phyloP scores from a whole-genome alignment of 2,329 filamentous ascomycete species.

The Verticillium zaregamsianum region DNA sequence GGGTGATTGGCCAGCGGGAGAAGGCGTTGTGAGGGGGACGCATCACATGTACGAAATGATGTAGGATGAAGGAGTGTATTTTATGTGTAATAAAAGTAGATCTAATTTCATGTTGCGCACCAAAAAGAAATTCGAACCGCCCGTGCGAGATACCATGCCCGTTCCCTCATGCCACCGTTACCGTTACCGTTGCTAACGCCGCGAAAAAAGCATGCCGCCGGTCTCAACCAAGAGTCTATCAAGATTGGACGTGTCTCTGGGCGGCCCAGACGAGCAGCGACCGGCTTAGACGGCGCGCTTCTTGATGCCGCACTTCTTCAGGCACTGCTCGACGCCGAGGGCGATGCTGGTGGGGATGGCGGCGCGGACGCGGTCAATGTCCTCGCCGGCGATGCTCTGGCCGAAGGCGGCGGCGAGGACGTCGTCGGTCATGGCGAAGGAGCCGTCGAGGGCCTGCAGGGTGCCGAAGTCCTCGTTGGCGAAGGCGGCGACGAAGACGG shows the following conservation, averaged over 20 bases:
- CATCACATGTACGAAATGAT: background rate
- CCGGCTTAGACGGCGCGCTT: constrained; percentile 34
- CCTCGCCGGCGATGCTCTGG: constrained; percentile 38
- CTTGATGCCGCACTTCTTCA: constrained; percentile 39
- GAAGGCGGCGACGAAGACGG: constrained; percentile 47
- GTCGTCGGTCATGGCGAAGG: constrained; percentile 41
- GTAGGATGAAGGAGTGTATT: background rate
- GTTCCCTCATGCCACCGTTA: background rate
- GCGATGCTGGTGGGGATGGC: constrained; percentile 45
- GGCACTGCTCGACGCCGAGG: constrained; percentile 32
- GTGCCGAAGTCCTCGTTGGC: constrained; percentile 46
- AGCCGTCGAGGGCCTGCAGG: constrained; percentile 45
- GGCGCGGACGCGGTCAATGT: constrained; percentile 38
- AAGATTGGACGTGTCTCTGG: too few relatives aligned
- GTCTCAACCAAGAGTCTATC: background rate
- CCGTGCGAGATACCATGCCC: too few relatives aligned
- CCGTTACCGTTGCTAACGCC: background rate
- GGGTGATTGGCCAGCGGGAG: constrained; percentile 50
- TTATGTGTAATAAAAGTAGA: background rate
- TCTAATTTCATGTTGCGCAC: background rate
- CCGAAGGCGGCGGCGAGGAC: constrained; percentile 43
- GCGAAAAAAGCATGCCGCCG: background rate
- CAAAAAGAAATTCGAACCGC: background rate
- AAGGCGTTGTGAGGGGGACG: constrained; percentile 34
- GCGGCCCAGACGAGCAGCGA: too few relatives aligned